Base-by-base conservation (phyloP, 1,139 yeast genomes). In the Hansenula sp. region DNA sequence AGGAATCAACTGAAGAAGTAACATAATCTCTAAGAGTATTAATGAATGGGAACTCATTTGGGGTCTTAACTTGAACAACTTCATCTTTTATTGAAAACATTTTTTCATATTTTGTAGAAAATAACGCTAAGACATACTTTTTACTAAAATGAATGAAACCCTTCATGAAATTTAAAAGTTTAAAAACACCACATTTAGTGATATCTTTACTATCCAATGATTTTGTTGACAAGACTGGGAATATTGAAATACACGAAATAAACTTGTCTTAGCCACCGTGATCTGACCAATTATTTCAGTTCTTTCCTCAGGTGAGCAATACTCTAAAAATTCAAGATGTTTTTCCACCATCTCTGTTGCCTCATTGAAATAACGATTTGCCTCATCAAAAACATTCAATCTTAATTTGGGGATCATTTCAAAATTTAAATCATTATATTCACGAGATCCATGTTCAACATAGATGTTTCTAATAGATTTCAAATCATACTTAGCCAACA, bases 401-500 rank as follows among this genome's bases (percentile, higher is more conserved):
- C 24, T 25, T 16, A 16, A 5, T 28, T 15, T 27, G 9, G 27
- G 27, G 5, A 21, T 16, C 16, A 28, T 15, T 13, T 33, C 18
- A 15, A 15, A 10, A 16, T 33, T 33, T 5, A 33, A 17, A 9
- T 15, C 24, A 5, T 33, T 19, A 21, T 33, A 33, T 18, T 33
- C 28, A 12, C 7, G 16, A 21, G 25, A 15, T 33, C 31, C 31
- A 11, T 28, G 15, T 7, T 28, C 13, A 28, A 28, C 31, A n/a
- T 28, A n/a, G 31, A 28, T n/a, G 15, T 28, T 28, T 28, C 31
- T 28, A 7, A 28, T 28, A 11, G 31, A 28, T 28, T 28, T 28
- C 15, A 28, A 28, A 28, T 28, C 37, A 33, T 33, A 33, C 21
- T 25, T 25, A 3, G 37, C 24, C 25, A 25, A 48, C 5, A 55